Conservation (phyloP, 2,329 filamentous ascomycete genomes). For the Apiospora kogelbergensis region DNA sequence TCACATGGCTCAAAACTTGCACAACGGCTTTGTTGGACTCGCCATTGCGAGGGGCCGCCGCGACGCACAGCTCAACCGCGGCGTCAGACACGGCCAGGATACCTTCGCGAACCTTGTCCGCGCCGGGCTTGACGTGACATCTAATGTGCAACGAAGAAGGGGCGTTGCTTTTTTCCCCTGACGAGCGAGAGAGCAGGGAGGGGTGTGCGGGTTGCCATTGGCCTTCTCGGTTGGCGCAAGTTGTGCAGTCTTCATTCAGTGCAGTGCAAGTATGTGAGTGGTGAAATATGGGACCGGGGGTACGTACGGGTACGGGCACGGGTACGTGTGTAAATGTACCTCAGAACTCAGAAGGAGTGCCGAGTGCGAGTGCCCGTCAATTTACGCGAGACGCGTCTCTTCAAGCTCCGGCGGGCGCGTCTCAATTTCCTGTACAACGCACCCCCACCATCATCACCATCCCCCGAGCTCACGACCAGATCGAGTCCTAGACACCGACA, state of each 20-base stretch:
- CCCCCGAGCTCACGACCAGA: no score
- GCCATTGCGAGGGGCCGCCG: slow-evolving; percentile 64
- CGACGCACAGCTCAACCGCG: slow-evolving; percentile 63
- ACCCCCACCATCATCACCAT: neutral
- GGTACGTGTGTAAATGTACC: no score
- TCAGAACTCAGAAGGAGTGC: no score
- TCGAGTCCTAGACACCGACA: no score
- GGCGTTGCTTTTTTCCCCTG: slow-evolving; percentile 39
- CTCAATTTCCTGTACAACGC: neutral
- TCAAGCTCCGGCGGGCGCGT: neutral
- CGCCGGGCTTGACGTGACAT: slow-evolving; percentile 68
- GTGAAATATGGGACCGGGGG: no score
- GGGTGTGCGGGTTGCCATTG: slow-evolving; percentile 43
- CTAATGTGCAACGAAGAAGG: slow-evolving; percentile 53
- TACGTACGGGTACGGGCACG: no score
- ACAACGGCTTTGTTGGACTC: slow-evolving; percentile 69
- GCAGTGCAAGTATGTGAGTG: no score
- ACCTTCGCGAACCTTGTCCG: slow-evolving; percentile 61
- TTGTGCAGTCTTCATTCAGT: no score
- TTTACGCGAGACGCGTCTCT: neutral
- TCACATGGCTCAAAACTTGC: slow-evolving; percentile 60
- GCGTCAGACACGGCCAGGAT: slow-evolving; percentile 56
- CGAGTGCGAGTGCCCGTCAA: no score
- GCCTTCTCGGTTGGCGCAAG: no score
- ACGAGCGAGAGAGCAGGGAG: slow-evolving; percentile 49